phyloP scores from a whole-genome alignment of 2,329 filamentous ascomycete species.

The Colletotrichum chrysophilum region DNA sequence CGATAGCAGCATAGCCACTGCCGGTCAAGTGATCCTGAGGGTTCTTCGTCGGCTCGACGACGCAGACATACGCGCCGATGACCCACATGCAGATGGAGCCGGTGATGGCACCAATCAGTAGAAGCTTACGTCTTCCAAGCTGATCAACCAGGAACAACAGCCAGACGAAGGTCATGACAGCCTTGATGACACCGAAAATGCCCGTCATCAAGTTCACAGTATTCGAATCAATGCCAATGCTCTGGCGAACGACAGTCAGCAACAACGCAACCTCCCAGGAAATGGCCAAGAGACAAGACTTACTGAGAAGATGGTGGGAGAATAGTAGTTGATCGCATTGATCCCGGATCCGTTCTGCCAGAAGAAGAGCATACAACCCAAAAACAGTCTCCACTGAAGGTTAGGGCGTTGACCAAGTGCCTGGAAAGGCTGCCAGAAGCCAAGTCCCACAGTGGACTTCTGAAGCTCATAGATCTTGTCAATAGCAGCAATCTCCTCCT shows the following conservation, averaged over 20 bases:
- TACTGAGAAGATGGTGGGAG: slow-evolving; percentile 64
- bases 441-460: slow-evolving; percentile 55
- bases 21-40: slow-evolving; percentile 38
- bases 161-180: slow-evolving; percentile 67
- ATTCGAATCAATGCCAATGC: slow-evolving; percentile 10
- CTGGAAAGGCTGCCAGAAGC: slow-evolving; percentile 65
- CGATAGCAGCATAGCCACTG: slow-evolving; percentile 61
- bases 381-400: slow-evolving; percentile 64
- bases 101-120: slow-evolving; percentile 64
- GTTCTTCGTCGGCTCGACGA: slow-evolving; percentile 39
- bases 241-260: background rate
- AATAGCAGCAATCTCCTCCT: slow-evolving; percentile 66
- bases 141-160: slow-evolving; percentile 68
- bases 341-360: slow-evolving; percentile 72
- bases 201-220: slow-evolving; percentile 60
- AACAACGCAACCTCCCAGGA: background rate
- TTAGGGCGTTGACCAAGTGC: slow-evolving; percentile 51
- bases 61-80: slow-evolving; percentile 60
- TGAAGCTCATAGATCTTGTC: slow-evolving; percentile 55
- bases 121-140: slow-evolving; percentile 47
- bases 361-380: slow-evolving; percentile 69
- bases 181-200: slow-evolving; percentile 72
- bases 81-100: slow-evolving; percentile 67
- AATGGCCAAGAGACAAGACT: background rate
- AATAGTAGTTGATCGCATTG: slow-evolving; percentile 71